These are phyloP conservation scores for Trametes meyenii DNA, from an alignment of 768 basidiomycete genomes.

Conservation along the genomic window DNA sequence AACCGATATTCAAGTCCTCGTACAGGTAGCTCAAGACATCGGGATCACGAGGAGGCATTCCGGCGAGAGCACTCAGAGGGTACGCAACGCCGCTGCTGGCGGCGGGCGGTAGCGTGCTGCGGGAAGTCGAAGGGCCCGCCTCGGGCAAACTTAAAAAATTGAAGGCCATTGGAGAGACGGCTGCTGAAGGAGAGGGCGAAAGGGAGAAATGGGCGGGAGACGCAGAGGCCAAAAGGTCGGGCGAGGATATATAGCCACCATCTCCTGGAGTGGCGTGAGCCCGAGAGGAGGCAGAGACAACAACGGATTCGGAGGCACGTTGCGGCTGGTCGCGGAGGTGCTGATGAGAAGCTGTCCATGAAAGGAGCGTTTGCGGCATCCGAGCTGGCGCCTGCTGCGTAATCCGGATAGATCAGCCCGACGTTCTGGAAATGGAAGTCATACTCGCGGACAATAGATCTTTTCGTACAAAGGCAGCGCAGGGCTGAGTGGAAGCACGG, in stretches of 20 bases:
- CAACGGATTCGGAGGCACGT: slow-evolving; percentile 10
- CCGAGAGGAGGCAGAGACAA: slow-evolving; percentile 4
- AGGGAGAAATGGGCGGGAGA: background rate
- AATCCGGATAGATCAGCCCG: slow-evolving; percentile 24
- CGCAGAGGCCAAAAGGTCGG: background rate
- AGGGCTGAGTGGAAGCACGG: slow-evolving; percentile 11
- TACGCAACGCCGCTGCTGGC: background rate
- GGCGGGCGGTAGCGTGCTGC: background rate
- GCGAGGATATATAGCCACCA: slow-evolving; percentile 9
- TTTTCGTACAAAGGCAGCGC: slow-evolving; percentile 6
- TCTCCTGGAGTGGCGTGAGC: slow-evolving; percentile 11
- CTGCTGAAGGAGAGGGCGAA: background rate
- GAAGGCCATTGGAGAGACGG: slow-evolving; percentile 5
- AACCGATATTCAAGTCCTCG: background rate
- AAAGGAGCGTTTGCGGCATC: slow-evolving; percentile 21
- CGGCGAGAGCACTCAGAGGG: background rate
- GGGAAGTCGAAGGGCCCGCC: slow-evolving; percentile 4
- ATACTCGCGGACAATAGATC: slow-evolving; percentile 12
- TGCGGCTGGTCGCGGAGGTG: slow-evolving; percentile 11
- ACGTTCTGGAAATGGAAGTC: slow-evolving; percentile 9
- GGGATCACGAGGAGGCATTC: slow-evolving; percentile 4
- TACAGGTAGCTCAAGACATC: slow-evolving; percentile 8
- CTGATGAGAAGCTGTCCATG: slow-evolving; percentile 12
- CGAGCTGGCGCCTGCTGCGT: slow-evolving; percentile 12
- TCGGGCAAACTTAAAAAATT: background rate